These are phyloP conservation scores for Pirum gemmata DNA, from an alignment of 78 protist genomes.

Conservation along the genomic window DNA sequence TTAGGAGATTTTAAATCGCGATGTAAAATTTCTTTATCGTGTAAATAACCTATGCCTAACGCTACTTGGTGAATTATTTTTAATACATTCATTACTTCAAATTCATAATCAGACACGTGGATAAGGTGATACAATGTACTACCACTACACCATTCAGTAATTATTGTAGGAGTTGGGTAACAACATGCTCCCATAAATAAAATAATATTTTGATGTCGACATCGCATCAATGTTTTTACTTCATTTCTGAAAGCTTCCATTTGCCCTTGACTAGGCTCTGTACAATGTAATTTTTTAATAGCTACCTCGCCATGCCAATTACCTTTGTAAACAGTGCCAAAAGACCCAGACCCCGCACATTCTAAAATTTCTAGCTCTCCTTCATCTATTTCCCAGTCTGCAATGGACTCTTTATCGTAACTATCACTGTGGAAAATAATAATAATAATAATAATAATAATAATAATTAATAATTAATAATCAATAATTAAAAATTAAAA, in stretches of 20 bases:
- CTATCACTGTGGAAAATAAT: too few species aligned
- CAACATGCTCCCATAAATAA: conserved; percentile 51
- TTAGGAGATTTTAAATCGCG: conserved; percentile 85
- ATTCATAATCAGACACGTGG: conserved; percentile 15
- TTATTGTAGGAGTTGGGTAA: background rate
- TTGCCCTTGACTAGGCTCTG: conserved; percentile 4
- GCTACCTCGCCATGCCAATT: conserved; percentile 51
- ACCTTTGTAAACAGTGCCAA: conserved; percentile 42
- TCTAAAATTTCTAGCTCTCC: too few species aligned
- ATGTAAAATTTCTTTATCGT: conserved; percentile 64
- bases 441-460: too few species aligned
- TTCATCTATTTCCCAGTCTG: too few species aligned
- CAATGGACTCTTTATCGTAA: too few species aligned
- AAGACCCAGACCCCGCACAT: too few species aligned
- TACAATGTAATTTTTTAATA: conserved; percentile 24
- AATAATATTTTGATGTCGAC: conserved; percentile 45
- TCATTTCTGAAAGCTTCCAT: conserved; percentile 38
- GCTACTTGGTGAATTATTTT: too few species aligned
- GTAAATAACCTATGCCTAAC: conserved; percentile 61
- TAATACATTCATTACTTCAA: too few species aligned
- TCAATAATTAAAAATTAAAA: too few species aligned
- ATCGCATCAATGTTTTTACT: conserved; percentile 33
- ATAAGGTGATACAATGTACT: conserved; percentile 13
- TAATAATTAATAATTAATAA: too few species aligned
- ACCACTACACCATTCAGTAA: conserved; percentile 52